phyloP scores from a whole-genome alignment of 1,284 basidiomycete genomes.

The Meripilus lineatus region DNA sequence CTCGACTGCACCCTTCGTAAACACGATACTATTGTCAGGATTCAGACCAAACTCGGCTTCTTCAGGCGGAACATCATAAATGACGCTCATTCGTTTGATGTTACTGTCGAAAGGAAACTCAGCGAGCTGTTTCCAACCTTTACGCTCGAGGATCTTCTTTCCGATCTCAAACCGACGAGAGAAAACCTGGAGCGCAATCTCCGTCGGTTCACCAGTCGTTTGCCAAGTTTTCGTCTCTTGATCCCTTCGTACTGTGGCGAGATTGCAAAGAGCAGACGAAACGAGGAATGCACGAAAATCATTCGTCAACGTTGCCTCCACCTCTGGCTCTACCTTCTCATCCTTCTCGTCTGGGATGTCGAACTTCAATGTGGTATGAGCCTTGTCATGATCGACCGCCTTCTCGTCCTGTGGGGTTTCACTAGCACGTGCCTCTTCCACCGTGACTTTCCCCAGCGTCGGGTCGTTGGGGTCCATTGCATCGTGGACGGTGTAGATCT shows the following conservation, averaged over 20 bases:
- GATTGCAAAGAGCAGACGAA: slow-evolving; percentile 4
- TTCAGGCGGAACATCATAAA: slow-evolving; percentile 28
- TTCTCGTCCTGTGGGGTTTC: too few relatives aligned
- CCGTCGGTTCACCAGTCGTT: slow-evolving; percentile 67
- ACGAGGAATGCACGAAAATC: background rate
- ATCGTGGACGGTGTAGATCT: background rate
- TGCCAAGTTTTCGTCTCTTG: slow-evolving; percentile 42
- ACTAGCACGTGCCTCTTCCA: too few relatives aligned
- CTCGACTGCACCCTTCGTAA: slow-evolving; percentile 65
- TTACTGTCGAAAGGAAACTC: slow-evolving; percentile 60
- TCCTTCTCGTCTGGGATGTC: too few relatives aligned
- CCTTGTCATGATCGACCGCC: too few relatives aligned
- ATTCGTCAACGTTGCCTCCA: too few relatives aligned
- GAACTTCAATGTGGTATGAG: too few relatives aligned
- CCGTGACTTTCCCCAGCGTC: too few relatives aligned
- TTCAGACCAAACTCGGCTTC: too few relatives aligned
- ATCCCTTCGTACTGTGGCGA: slow-evolving; percentile 1
- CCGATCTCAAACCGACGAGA: slow-evolving; percentile 9
- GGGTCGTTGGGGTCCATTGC: too few relatives aligned
- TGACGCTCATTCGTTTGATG: slow-evolving; percentile 54
- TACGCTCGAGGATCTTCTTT: background rate
- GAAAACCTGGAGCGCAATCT: slow-evolving; percentile 28
- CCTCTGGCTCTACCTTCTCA: too few relatives aligned
- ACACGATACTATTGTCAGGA: slow-evolving; percentile 28
- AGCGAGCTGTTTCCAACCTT: slow-evolving; percentile 8